Evolutionary conservation across 768 basidiomycete species (phyloP).

Genomic region (Paxillus involutus): DNA sequence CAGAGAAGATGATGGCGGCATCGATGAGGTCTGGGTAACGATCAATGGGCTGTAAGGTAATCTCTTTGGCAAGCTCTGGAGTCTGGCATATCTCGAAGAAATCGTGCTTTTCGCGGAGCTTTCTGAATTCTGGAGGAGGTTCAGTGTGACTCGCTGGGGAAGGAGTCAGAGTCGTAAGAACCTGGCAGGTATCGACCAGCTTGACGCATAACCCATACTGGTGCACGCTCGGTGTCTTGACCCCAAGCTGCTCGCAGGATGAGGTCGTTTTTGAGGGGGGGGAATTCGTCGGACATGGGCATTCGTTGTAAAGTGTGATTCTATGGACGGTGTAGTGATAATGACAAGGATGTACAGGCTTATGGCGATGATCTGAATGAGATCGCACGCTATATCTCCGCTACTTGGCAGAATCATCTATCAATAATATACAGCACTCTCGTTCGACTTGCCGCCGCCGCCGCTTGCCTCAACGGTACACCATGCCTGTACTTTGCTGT

Average conservation of each 20-base stretch:
- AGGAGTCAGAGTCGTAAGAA: conserved; percentile 30
- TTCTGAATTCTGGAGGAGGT: conserved; percentile 72
- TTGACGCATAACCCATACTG: conserved; percentile 99
- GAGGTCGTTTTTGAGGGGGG: conserved; percentile 83
- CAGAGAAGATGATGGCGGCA: conserved; percentile 97
- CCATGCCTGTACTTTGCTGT: not conserved
- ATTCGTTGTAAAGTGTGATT: not conserved
- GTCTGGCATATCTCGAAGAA: conserved; percentile 97
- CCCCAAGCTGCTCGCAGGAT: conserved; percentile 86
- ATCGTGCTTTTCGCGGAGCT: conserved; percentile 79
- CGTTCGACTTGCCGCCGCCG: too few relatives aligned
- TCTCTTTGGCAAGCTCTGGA: conserved; percentile 82
- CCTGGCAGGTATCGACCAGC: conserved; percentile 95
- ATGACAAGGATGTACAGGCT: too few relatives aligned
- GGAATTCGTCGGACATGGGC: conserved; percentile 50
- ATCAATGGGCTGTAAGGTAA: conserved; percentile 93
- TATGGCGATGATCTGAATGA: not conserved
- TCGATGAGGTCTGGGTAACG: conserved; percentile 86
- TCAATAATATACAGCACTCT: too few relatives aligned
- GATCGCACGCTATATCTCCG: not conserved
- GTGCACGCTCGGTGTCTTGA: conserved; percentile 87
- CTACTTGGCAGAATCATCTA: not conserved
- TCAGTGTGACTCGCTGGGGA: not conserved
- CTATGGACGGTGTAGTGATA: too few relatives aligned
- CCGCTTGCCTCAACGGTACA: not conserved